These are phyloP conservation scores for Colletotrichum neosansevieriae DNA, from an alignment of 2,329 filamentous ascomycete species.

Conservation along the genomic window DNA sequence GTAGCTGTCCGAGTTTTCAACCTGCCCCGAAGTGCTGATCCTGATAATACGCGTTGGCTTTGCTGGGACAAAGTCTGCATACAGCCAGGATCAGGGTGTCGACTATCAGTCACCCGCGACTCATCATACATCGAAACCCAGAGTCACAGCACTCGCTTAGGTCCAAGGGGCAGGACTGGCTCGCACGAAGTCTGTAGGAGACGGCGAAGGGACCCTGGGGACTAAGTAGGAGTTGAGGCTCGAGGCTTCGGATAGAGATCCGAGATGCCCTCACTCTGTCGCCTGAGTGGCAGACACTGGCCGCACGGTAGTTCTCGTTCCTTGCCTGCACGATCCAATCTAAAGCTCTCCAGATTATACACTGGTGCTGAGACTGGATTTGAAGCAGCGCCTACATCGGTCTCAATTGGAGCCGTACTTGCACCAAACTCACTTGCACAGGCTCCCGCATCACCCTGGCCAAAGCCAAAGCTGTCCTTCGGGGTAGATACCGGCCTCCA, in stretches of 20 bases:
- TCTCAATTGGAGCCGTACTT: neutral
- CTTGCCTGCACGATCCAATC: constrained; percentile 9
- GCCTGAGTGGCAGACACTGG: constrained; percentile 17
- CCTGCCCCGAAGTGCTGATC: constrained; percentile 30
- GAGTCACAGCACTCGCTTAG: constrained; percentile 33
- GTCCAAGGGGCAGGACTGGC: constrained; percentile 16
- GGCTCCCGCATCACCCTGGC: constrained; percentile 11
- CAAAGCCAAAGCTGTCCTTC: constrained; percentile 13
- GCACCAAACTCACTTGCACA: constrained; percentile 8
- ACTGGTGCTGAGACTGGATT: neutral
- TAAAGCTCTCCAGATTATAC: constrained; percentile 1
- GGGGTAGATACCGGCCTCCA: constrained; percentile 28
- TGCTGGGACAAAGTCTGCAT: constrained; percentile 32
- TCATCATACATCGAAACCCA: constrained; percentile 21
- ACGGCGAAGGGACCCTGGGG: neutral
- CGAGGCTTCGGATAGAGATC: constrained; percentile 7
- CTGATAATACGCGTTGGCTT: too few relatives aligned
- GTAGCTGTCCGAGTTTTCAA: constrained; percentile 27
- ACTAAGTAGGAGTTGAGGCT: constrained; percentile 3
- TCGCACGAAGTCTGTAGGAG: constrained; percentile 19
- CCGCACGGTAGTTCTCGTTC: neutral
- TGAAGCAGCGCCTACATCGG: neutral
- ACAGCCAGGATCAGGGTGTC: constrained; percentile 29
- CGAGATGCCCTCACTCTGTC: constrained; percentile 25
- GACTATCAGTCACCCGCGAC: constrained; percentile 27